Percentiles rank a stretch among this genome's conserved stretches.
These are phyloP conservation scores for Myxozyma mucilagina DNA, from an alignment of 805 yeast species.

Conservation along the genomic window DNA sequence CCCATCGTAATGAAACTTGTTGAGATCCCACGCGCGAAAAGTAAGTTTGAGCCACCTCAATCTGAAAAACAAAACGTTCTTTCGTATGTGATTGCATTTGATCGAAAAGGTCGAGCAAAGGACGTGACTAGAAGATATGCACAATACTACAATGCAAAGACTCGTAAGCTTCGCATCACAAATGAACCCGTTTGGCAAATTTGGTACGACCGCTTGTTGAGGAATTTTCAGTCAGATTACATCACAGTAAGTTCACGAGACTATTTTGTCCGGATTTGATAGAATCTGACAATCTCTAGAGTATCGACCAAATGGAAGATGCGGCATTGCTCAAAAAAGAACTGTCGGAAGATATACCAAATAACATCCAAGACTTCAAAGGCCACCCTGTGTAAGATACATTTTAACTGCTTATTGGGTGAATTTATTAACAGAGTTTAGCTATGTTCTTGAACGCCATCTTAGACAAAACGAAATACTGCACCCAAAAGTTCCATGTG, in stretches of 20 bases:
- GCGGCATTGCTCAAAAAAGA: conserved; percentile 63
- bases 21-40: conserved; percentile 59
- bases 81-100: conserved; percentile 77
- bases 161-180: conserved; percentile 70
- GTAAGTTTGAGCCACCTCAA: conserved; percentile 72
- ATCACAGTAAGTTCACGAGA: conserved; percentile 31
- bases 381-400: conserved; percentile 65
- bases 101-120: conserved; percentile 59
- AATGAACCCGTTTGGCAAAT: conserved; percentile 53
- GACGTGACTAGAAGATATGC: conserved; percentile 89
- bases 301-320: conserved; percentile 54
- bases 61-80: conserved; percentile 58
- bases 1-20: conserved; percentile 65
- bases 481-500: conserved; percentile 68
- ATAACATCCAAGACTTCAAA: conserved; percentile 74
- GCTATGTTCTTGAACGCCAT: conserved; percentile 74
- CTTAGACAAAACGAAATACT: conserved; percentile 71
- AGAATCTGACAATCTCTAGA: not conserved
- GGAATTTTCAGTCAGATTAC: conserved; percentile 35
- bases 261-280: conserved; percentile 26
- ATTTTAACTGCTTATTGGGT: not conserved
- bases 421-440: not conserved
- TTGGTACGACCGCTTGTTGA: conserved; percentile 61
- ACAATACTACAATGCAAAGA: conserved; percentile 66
- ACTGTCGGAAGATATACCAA: conserved; percentile 82